These are phyloP conservation scores for Ochetophila trinervis DNA, from an alignment of 306 rosid genomes.

Conservation along the genomic window DNA sequence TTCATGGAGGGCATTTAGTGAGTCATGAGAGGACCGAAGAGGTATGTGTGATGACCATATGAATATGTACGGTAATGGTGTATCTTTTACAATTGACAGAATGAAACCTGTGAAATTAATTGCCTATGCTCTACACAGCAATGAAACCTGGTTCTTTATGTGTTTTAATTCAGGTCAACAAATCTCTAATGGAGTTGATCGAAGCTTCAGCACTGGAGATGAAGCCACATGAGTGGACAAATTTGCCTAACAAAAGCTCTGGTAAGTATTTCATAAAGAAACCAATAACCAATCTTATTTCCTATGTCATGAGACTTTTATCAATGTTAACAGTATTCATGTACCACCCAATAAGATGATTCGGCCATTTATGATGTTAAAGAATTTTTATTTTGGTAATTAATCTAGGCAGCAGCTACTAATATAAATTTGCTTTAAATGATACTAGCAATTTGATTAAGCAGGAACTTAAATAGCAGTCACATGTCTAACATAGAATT, in stretches of 20 bases:
- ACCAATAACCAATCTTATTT: background rate
- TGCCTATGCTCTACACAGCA: slow-evolving; percentile 12
- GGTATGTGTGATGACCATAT: slow-evolving; percentile 27
- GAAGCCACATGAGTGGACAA: slow-evolving; percentile 76
- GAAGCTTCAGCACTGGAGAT: slow-evolving; percentile 59
- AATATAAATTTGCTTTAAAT: too few species aligned
- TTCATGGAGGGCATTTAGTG: slow-evolving; percentile 94
- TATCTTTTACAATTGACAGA: background rate
- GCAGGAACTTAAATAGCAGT: background rate
- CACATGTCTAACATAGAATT: background rate
- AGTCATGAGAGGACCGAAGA: slow-evolving; percentile 88
- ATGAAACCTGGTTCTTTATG: slow-evolving; percentile 14
- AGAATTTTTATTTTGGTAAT: too few species aligned
- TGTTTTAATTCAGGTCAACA: slow-evolving; percentile 62
- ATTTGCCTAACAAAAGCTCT: slow-evolving; percentile 48
- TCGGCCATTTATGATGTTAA: too few species aligned
- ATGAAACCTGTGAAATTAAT: background rate
- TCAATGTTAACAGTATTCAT: too few species aligned
- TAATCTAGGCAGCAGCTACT: too few species aligned
- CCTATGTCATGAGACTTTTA: background rate
- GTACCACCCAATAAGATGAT: background rate
- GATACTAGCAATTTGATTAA: background rate
- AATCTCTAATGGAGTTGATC: slow-evolving; percentile 71
- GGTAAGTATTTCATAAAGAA: slow-evolving; percentile 38
- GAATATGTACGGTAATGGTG: too few species aligned